Conservation (phyloP, 2,329 filamentous ascomycete species). For the Ophiocordyceps camponoti-floridani region DNA sequence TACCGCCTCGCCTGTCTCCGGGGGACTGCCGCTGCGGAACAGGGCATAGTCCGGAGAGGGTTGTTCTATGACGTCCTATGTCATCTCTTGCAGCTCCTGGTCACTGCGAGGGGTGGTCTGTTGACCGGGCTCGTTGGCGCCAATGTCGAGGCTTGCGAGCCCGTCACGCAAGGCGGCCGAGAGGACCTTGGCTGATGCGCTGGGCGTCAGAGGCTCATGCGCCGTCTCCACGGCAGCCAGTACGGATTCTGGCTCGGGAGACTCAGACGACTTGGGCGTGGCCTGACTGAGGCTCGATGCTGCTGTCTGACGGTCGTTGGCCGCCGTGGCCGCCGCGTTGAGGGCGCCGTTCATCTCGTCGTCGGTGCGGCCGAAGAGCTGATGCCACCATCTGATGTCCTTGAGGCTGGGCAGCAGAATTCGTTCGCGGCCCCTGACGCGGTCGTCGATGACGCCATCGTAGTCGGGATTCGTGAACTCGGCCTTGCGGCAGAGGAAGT, state of each 20-base stretch:
- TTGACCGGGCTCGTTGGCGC: slow-evolving; percentile 9
- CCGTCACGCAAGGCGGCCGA: slow-evolving; percentile 25
- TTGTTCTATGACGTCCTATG: slow-evolving; percentile 22
- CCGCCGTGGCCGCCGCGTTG: slow-evolving; percentile 33
- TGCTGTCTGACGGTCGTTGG: slow-evolving; percentile 20
- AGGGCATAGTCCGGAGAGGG: slow-evolving; percentile 8
- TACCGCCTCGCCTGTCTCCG: slow-evolving; percentile 13
- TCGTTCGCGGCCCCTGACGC: slow-evolving; percentile 60
- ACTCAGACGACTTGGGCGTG: slow-evolving; percentile 8
- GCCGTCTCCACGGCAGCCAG: slow-evolving; percentile 41
- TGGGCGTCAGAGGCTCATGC: slow-evolving; percentile 30
- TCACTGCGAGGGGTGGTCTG: slow-evolving; percentile 12
- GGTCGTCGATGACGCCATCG: slow-evolving; percentile 57
- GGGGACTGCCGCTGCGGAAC: slow-evolving; percentile 8
- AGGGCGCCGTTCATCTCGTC: slow-evolving; percentile 76
- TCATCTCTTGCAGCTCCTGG: slow-evolving; percentile 27
- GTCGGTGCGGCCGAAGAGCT: slow-evolving; percentile 70
- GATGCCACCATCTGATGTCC: slow-evolving; percentile 87
- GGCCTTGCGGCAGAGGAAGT: slow-evolving; percentile 64
- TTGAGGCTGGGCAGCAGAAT: slow-evolving; percentile 63
- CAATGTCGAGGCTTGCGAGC: slow-evolving; percentile 22
- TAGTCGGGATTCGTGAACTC: slow-evolving; percentile 78
- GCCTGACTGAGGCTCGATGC: slow-evolving; percentile 15
- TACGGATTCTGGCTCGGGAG: slow-evolving; percentile 29
- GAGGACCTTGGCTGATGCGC: slow-evolving; percentile 22